Evolutionary conservation across 148 eudicot genomes (phyloP), one percentile per base, ranked within the genome.

Genomic region (Amaranthus hypochondriacus): DNA sequence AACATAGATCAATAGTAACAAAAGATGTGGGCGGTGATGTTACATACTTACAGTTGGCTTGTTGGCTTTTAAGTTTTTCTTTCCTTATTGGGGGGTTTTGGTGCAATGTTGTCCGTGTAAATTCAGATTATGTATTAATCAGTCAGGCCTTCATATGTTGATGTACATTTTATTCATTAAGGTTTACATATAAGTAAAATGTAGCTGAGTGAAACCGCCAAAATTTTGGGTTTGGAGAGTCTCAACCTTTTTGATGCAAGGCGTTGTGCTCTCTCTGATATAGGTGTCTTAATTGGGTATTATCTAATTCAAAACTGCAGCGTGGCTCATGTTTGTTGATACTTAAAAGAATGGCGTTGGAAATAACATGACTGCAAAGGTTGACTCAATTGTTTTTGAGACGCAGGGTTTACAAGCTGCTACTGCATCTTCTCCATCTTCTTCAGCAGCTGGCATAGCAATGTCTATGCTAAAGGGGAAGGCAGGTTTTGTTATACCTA

Each of bases 401-500:
- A 49, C 69, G 2, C 73, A 56, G n/a, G 58, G 48, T 59, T 58
- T 64, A 74, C 84, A 77, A 82, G 55, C 77, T 42, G 67, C 77
- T 63, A 62, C 83, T 55, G 61, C 83, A 47, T 71, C 76, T 62
- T 51, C 91, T 75, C 70, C 91, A 39, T 58, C 81, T 61, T 68
- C 90, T 60, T 74, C 90, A 71, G 71, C 81, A 21, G 79, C 78
- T 79, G 76, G 75, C 74, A 73, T 89, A 60, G 87, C 86, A 84
- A 78, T 83, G 15, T 88, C 97, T 3, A 82, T 84, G 89, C 87
- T 94, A 79, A 87, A 87, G 73, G 86, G 82, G 46, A 94, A 90
- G 80, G 76, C 87, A 55, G 98, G 96, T 69, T 94, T 94, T 86
- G 89, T 94, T 72, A 94, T 94, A 81, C 97, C 98, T 8, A 94